These are phyloP conservation scores for Bertia moriformis DNA, from an alignment of 2,329 filamentous ascomycete genomes.

Conservation along the genomic window DNA sequence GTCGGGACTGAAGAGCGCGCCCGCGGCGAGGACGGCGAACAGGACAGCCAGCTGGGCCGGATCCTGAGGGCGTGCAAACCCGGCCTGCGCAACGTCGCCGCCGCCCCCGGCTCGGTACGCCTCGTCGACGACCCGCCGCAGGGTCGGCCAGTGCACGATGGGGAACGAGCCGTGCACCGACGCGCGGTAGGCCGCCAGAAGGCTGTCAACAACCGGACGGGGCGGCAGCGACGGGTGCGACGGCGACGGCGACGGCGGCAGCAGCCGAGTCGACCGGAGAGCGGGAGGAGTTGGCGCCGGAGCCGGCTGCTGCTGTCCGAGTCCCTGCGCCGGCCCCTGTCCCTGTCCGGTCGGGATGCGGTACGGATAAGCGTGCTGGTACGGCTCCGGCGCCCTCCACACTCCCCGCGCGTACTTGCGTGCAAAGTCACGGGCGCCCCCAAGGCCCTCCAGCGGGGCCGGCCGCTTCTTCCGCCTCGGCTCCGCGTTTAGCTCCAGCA, in stretches of 20 bases:
- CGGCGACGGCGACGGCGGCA: slow-evolving; percentile 82
- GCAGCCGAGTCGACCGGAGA: too few species aligned
- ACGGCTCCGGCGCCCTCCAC: slow-evolving; percentile 61
- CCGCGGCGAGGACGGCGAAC: slow-evolving; percentile 71
- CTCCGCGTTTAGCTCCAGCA: slow-evolving; percentile 50
- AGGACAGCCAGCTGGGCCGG: slow-evolving; percentile 45
- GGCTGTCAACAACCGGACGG: slow-evolving; percentile 64
- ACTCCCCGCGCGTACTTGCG: slow-evolving; percentile 63
- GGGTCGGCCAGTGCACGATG: background rate
- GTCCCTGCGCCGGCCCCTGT: slow-evolving; percentile 38
- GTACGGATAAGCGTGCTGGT: too few species aligned
- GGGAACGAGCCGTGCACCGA: too few species aligned
- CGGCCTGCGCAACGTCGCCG: too few species aligned
- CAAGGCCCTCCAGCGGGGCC: slow-evolving; percentile 51
- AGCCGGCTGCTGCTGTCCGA: too few species aligned
- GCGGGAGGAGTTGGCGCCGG: too few species aligned
- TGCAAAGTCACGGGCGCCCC: slow-evolving; percentile 58
- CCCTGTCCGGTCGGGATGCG: slow-evolving; percentile 33
- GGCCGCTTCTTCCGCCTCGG: slow-evolving; percentile 49
- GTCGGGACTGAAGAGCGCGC: slow-evolving; percentile 56
- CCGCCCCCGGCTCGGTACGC: too few species aligned
- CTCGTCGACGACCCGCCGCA: background rate
- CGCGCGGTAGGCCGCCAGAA: slow-evolving; percentile 61
- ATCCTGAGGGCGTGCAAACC: too few species aligned
- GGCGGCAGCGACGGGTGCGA: slow-evolving; percentile 51